Percentiles rank a stretch among this genome's conserved stretches.
Evolutionary conservation across 495 filamentous ascomycete species (phyloP).

Genomic region (Aspergillus incahuasiensis): DNA sequence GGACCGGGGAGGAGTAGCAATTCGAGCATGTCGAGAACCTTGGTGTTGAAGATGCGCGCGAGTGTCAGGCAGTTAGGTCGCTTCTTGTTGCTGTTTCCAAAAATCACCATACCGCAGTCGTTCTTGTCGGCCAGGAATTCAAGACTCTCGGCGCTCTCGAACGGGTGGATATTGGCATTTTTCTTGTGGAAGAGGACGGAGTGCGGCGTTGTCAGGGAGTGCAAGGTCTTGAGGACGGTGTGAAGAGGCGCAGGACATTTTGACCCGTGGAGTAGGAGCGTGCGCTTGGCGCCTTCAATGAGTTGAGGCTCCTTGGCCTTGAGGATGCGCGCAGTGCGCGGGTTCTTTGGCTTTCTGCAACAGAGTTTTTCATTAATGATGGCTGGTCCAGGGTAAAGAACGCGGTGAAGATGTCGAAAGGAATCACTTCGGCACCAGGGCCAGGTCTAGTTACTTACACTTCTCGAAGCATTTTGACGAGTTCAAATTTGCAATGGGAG

Average conservation of each 20-base stretch:
- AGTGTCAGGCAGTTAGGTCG: conserved; percentile 83
- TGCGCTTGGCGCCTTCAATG: conserved; percentile 80
- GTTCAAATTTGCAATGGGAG: neutral
- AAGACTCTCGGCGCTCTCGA: conserved; percentile 80
- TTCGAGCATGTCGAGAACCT: conserved; percentile 92
- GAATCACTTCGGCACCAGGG: neutral
- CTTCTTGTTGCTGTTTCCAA: conserved; percentile 85
- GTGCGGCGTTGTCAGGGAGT: conserved; percentile 72
- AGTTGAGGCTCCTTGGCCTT: conserved; percentile 86
- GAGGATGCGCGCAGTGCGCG: conserved; percentile 87
- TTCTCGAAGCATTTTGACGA: conserved; percentile 29
- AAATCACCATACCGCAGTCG: conserved; percentile 75
- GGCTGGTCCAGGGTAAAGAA: neutral
- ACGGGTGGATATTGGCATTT: conserved; percentile 81
- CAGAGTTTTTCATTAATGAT: conserved; percentile 16
- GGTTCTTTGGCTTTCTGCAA: conserved; percentile 80
- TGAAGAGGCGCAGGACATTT: conserved; percentile 73
- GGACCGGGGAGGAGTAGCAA: conserved; percentile 67
- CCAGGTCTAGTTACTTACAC: conserved; percentile 24
- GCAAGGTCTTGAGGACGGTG: conserved; percentile 74
- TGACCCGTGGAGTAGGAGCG: conserved; percentile 80
- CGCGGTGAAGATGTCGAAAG: neutral
- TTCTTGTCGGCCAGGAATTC: conserved; percentile 96
- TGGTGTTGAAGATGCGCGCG: conserved; percentile 73
- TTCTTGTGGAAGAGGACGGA: conserved; percentile 90